Base-by-base conservation (phyloP, 2,329 filamentous ascomycete genomes). In the Cercospora brassicicola region DNA sequence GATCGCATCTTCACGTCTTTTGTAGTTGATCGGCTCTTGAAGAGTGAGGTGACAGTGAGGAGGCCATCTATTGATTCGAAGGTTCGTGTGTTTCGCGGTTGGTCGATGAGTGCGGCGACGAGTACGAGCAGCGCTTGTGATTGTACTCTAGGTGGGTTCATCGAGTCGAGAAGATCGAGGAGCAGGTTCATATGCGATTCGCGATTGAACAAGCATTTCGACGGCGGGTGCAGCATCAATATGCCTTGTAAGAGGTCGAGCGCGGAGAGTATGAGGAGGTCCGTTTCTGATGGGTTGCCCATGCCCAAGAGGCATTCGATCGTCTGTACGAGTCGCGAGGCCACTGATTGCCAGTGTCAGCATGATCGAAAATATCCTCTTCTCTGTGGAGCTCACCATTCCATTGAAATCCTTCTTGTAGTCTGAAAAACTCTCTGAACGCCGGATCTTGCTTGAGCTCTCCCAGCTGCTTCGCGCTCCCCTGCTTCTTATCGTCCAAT, bases 391-490 rank as follows among this genome's bases (percentile, higher is more conserved):
- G 82, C 68, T 79, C 31, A 89, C 88, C 86, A 82, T 99, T 99
- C 91, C 93, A 98, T 82, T 98, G 93, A 78, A 99, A 99, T 2
- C 94, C 92, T 77, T 98, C 94, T 80, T 99, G 95, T 72, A 98
- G 80, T 79, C 96, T 93, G 84, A 97, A 97, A 83, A 98, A 98
- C 80, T 97, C 93, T 73, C 92, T 86, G 78, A 97, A 98, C 20
- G 94, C 94, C 20, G 91, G 92, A 79, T 98, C 95, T 71, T 90
- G 87, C 61, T 87, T 86, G 70, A 97, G 82, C 66, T 93, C 89
- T 23, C 83, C 82, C 60, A 97, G 85, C 13, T 85, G 84, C 81
- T 92, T 93, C 62, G 81, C 69, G 48, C 67, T 63, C 26, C 64
- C 69, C 31, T 68, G 64, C 42, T 73, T 68, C 64, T 69, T 71